These are phyloP conservation scores for Fraxinus greggii DNA, from an alignment of 305 asterid genomes.

Conservation along the genomic window DNA sequence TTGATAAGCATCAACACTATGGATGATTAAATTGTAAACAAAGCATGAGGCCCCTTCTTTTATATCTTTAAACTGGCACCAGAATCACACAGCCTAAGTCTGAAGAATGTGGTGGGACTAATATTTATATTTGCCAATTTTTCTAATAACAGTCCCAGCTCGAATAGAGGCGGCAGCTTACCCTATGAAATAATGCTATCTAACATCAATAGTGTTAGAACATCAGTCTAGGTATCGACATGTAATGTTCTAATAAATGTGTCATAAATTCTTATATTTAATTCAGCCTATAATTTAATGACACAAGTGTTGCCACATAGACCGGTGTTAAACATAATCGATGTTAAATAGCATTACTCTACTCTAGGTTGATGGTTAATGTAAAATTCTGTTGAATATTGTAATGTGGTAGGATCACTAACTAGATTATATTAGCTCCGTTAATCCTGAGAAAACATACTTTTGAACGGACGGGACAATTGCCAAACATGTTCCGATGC, in stretches of 20 bases:
- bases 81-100: conserved; percentile 17
- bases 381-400: background rate
- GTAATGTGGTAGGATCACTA: background rate
- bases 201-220: too few relatives aligned
- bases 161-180: background rate
- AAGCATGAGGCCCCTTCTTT: conserved; percentile 44
- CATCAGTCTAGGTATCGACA: too few relatives aligned
- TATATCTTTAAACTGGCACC: conserved; percentile 45
- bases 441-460: background rate
- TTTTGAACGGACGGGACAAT: background rate
- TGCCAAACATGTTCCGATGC: background rate
- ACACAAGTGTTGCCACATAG: too few relatives aligned
- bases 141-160: background rate
- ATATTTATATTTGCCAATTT: background rate
- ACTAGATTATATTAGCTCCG: background rate
- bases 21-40: conserved; percentile 25
- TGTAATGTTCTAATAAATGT: too few relatives aligned
- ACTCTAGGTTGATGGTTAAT: background rate
- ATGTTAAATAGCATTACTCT: too few relatives aligned
- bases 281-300: too few relatives aligned
- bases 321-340: too few relatives aligned
- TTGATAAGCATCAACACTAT: conserved; percentile 37
- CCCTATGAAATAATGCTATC: background rate
- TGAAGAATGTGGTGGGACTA: background rate
- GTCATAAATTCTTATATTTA: too few relatives aligned